These are phyloP conservation scores for Trametes pubescens DNA, from an alignment of 1,284 basidiomycete genomes.

Conservation along the genomic window DNA sequence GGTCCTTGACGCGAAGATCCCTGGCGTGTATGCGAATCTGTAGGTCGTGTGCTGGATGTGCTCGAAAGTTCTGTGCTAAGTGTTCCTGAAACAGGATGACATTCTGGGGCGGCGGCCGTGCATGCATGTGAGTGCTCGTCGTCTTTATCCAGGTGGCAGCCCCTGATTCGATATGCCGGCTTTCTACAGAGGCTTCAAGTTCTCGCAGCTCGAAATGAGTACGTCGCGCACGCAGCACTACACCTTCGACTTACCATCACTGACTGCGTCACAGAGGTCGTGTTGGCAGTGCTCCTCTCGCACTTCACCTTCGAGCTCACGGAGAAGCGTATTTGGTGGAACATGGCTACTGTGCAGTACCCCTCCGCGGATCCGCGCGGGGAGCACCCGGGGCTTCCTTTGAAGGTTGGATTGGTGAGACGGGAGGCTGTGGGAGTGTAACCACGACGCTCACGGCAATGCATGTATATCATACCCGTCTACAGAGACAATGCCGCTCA, in stretches of 20 bases:
- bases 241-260: background rate
- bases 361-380: slow-evolving; percentile 26
- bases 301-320: slow-evolving; percentile 26
- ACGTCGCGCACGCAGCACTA: slow-evolving; percentile 11
- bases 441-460: too few species aligned
- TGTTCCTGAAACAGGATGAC: slow-evolving; percentile 17
- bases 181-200: slow-evolving; percentile 40
- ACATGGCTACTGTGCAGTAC: slow-evolving; percentile 28
- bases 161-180: background rate
- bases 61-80: too few species aligned
- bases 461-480: too few species aligned
- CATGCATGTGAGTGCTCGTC: slow-evolving; percentile 41
- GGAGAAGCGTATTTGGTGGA: slow-evolving; percentile 32
- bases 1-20: slow-evolving; percentile 28
- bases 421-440: too few species aligned
- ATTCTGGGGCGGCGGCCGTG: slow-evolving; percentile 37
- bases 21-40: slow-evolving; percentile 34
- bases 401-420: slow-evolving; percentile 17
- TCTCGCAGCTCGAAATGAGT: slow-evolving; percentile 44
- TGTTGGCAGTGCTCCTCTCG: slow-evolving; percentile 26
- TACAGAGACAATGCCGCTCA: too few species aligned
- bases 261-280: slow-evolving; percentile 26
- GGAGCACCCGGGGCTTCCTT: background rate
- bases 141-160: background rate
- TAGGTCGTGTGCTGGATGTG: slow-evolving; percentile 3